Percentiles rank a stretch among this genome's conserved stretches.
phyloP scores from a whole-genome alignment of 306 rosid genomes.

The Dalbergia cochinchinensis region DNA sequence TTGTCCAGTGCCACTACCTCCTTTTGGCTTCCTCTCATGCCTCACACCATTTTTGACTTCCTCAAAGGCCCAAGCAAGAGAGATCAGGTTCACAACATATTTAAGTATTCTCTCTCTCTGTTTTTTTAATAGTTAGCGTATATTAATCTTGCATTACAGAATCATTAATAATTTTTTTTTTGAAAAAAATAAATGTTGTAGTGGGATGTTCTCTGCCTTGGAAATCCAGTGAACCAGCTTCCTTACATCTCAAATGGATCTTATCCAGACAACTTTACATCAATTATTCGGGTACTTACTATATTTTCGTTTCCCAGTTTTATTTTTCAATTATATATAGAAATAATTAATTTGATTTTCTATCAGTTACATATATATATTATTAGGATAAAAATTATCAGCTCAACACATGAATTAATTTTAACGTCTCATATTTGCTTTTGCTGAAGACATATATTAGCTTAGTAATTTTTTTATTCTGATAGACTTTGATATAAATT shows the following conservation, averaged over 20 bases:
- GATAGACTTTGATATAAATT: too few relatives aligned
- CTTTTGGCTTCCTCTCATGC: conserved; percentile 65
- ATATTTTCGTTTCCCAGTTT: neutral
- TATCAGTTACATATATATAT: neutral
- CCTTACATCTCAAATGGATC: conserved; percentile 57
- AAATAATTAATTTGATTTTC: too few relatives aligned
- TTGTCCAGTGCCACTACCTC: conserved; percentile 63
- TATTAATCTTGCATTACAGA: neutral
- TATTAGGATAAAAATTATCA: too few relatives aligned
- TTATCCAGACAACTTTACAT: conserved; percentile 56
- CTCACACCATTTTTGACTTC: conserved; percentile 52
- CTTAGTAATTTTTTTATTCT: neutral
- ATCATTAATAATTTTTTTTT: neutral
- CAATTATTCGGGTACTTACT: conserved; percentile 60
- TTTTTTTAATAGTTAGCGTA: neutral
- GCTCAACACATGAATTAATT: neutral
- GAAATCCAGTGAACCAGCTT: conserved; percentile 51
- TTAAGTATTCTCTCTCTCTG: too few relatives aligned
- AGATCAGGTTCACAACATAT: conserved; percentile 65
- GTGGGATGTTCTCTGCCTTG: conserved; percentile 74
- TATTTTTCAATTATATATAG: neutral
- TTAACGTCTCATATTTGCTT: neutral
- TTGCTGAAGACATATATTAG: conserved; percentile 1
- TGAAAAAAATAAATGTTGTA: conserved; percentile 16
- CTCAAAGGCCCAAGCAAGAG: conserved; percentile 52